phyloP scores from a whole-genome alignment of 331 rosid species.

The Malus hybrid region DNA sequence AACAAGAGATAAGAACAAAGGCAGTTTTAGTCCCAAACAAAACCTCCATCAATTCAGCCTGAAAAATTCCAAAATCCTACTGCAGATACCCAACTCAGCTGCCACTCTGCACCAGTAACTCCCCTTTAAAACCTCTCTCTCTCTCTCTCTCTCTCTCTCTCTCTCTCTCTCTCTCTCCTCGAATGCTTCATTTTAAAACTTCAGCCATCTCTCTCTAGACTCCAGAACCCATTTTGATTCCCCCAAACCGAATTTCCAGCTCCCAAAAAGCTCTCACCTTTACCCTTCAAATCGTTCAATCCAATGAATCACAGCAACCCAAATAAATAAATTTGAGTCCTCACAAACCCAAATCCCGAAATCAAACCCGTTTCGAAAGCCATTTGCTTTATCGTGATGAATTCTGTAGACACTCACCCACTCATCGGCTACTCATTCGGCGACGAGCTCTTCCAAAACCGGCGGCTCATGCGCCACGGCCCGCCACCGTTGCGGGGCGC shows the following conservation, averaged over 20 bases:
- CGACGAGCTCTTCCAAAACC: slow-evolving; percentile 34
- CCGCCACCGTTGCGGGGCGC: slow-evolving; percentile 46
- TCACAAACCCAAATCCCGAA: background rate
- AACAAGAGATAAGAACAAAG: background rate
- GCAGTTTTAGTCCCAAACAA: background rate
- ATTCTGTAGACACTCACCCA: slow-evolving; percentile 46
- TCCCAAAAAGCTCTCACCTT: background rate
- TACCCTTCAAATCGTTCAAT: background rate
- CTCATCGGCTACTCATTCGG: slow-evolving; percentile 38
- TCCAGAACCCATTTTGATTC: background rate
- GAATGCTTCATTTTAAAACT: background rate
- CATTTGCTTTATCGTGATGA: background rate
- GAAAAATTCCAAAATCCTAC: background rate
- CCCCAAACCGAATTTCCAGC: background rate
- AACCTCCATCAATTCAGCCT: background rate
- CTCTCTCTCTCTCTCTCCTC: background rate
- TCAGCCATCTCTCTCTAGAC: background rate
- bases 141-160: background rate
- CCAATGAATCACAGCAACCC: background rate
- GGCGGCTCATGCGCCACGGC: slow-evolving; percentile 37
- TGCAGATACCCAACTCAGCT: background rate
- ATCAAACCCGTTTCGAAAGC: background rate
- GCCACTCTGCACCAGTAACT: background rate
- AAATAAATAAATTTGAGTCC: background rate
- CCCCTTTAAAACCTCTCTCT: background rate